phyloP scores from a whole-genome alignment of 208 protist species.

The Crithidia thermophila region DNA sequence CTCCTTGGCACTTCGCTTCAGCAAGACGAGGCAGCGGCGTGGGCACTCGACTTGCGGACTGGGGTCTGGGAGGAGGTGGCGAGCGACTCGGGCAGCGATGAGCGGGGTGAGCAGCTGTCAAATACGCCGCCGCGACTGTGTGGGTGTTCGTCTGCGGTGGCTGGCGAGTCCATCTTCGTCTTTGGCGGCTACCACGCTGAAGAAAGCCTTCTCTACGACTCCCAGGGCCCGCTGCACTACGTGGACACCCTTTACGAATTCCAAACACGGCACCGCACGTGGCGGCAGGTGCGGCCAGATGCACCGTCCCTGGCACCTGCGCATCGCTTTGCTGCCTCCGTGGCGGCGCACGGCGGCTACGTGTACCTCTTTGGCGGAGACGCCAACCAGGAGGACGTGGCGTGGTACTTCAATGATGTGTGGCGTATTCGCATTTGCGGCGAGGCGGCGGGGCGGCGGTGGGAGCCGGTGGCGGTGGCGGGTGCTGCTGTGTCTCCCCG shows the following conservation, averaged over 20 bases:
- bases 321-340: conserved; percentile 56
- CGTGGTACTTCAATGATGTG: conserved; percentile 75
- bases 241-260: conserved; percentile 59
- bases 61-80: conserved; percentile 61
- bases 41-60: conserved; percentile 67
- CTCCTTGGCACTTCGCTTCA: conserved; percentile 55
- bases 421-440: conserved; percentile 54
- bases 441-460: neutral
- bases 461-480: conserved; percentile 30
- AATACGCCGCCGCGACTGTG: conserved; percentile 38
- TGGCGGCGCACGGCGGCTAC: conserved; percentile 49
- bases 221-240: conserved; percentile 28
- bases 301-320: conserved; percentile 16
- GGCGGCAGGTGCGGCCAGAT: conserved; percentile 12
- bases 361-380: conserved; percentile 85
- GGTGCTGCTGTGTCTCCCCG: conserved; percentile 44
- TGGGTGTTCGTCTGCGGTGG: conserved; percentile 62
- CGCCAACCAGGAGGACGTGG: conserved; percentile 33
- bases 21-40: conserved; percentile 33
- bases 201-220: neutral
- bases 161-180: conserved; percentile 58
- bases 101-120: no score
- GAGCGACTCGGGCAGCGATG: no score
- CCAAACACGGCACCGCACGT: conserved; percentile 46
- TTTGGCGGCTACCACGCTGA: conserved; percentile 56